phyloP scores from a whole-genome alignment of 495 filamentous ascomycete species.

The Xeromyces bisporus region DNA sequence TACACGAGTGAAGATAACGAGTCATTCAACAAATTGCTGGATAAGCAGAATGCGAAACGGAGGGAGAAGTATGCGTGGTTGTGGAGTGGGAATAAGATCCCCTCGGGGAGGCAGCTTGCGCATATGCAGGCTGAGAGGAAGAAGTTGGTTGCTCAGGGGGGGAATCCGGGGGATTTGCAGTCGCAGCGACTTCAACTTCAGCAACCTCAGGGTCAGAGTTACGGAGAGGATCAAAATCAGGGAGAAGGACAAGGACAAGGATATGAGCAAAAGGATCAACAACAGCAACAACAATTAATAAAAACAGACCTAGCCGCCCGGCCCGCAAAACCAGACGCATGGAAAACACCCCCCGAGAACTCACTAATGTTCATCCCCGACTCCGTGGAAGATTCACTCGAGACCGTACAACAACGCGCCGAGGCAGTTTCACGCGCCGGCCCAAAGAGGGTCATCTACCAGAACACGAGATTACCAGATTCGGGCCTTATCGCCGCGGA shows the following conservation, averaged over 20 bases:
- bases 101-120: slow-evolving; percentile 69
- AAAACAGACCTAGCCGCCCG: slow-evolving; percentile 45
- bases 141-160: slow-evolving; percentile 34
- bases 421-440: slow-evolving; percentile 55
- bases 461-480: slow-evolving; percentile 56
- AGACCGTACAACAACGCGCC: slow-evolving; percentile 48
- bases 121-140: slow-evolving; percentile 52
- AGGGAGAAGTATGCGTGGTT: slow-evolving; percentile 76
- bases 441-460: slow-evolving; percentile 62
- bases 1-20: slow-evolving; percentile 98
- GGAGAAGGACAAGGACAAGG: slow-evolving; percentile 23
- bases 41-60: slow-evolving; percentile 74
- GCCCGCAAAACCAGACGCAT: slow-evolving; percentile 62
- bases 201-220: slow-evolving; percentile 6
- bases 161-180: slow-evolving; percentile 29
- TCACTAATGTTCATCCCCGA: slow-evolving; percentile 70
- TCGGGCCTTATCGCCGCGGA: slow-evolving; percentile 12
- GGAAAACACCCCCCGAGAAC: slow-evolving; percentile 61
- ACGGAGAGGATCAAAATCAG: too few relatives aligned
- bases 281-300: slow-evolving; percentile 31
- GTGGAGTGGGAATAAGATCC: slow-evolving; percentile 77
- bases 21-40: slow-evolving; percentile 79
- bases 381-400: slow-evolving; percentile 45
- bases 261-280: slow-evolving; percentile 13
- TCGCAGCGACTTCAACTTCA: too few relatives aligned